Percentiles rank a stretch among this genome's conserved stretches.
phyloP scores from a whole-genome alignment of 2,329 filamentous ascomycete species.

The Stachybotrys chartarum region DNA sequence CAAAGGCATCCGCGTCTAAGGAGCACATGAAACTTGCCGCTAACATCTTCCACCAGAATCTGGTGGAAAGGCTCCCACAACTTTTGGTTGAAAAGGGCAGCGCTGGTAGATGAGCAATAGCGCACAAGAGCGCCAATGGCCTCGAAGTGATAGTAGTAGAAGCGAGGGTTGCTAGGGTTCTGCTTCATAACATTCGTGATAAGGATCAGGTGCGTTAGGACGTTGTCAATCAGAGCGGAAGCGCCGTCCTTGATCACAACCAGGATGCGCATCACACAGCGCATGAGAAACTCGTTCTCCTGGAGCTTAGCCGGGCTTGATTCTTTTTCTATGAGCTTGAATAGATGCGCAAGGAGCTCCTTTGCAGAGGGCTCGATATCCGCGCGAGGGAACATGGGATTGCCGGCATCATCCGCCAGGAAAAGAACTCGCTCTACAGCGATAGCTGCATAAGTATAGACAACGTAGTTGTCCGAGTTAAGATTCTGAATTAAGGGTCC shows the following conservation, averaged over 20 bases:
- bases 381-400: conserved; percentile 70
- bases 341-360: conserved; percentile 82
- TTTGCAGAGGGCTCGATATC: conserved; percentile 78
- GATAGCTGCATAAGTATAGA: conserved; percentile 96
- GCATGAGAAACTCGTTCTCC: conserved; percentile 98
- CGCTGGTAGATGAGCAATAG: conserved; percentile 58
- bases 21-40: conserved; percentile 42
- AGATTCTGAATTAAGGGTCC: conserved; percentile 87
- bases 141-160: conserved; percentile 99
- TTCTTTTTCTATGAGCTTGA: conserved; percentile 84
- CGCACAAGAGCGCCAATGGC: conserved; percentile 79
- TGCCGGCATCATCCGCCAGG: conserved; percentile 67
- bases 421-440: conserved; percentile 90
- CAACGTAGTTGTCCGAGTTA: conserved; percentile 84
- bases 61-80: conserved; percentile 78
- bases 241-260: conserved; percentile 87
- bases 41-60: conserved; percentile 74
- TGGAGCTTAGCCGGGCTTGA: conserved; percentile 84
- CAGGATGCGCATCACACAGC: conserved; percentile 94
- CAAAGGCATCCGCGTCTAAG: background rate
- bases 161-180: conserved; percentile 94
- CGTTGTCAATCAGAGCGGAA: conserved; percentile 63
- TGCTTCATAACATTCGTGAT: conserved; percentile 89
- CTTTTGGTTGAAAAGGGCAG: conserved; percentile 68
- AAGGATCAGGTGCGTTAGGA: conserved; percentile 76